These are phyloP conservation scores for Aspergillus terreus DNA, from an alignment of 2,329 filamentous ascomycete species.

Conservation along the genomic window DNA sequence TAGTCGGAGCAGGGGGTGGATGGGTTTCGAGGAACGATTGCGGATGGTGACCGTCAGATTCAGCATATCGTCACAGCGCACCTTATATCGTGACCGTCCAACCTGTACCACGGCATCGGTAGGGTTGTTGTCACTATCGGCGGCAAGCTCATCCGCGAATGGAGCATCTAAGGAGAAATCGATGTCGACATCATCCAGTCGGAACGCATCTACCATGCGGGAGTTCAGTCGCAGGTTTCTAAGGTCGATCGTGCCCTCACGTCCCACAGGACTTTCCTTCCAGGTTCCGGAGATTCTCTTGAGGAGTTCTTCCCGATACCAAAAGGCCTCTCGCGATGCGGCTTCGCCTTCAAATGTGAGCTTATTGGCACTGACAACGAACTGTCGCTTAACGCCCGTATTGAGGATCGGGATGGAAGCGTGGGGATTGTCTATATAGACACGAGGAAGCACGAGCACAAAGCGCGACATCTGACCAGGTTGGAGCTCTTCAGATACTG, in stretches of 20 bases:
- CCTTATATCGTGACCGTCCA: conserved; percentile 45
- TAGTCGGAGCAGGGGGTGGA: conserved; percentile 70
- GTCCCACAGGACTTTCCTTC: conserved; percentile 57
- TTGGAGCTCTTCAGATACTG: conserved; percentile 47
- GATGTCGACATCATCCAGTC: conserved; percentile 72
- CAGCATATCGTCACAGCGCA: conserved; percentile 61
- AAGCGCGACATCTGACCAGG: conserved; percentile 66
- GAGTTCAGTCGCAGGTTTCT: conserved; percentile 69
- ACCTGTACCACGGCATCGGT: conserved; percentile 32
- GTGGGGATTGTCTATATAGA: conserved; percentile 73
- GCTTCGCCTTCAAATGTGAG: conserved; percentile 77
- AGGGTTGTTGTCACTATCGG: conserved; percentile 5
- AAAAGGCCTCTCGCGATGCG: conserved; percentile 76
- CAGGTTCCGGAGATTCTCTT: conserved; percentile 68
- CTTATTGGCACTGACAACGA: conserved; percentile 78
- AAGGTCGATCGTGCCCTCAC: conserved; percentile 69
- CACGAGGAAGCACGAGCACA: conserved; percentile 69
- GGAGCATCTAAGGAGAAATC: conserved; percentile 43
- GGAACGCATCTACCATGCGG: conserved; percentile 79
- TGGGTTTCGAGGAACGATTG: conserved; percentile 66
- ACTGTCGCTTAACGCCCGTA: conserved; percentile 80
- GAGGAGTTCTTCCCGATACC: conserved; percentile 81
- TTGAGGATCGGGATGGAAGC: conserved; percentile 76
- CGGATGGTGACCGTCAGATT: conserved; percentile 67
- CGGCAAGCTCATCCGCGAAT: conserved; percentile 20